Percentiles rank a stretch among this genome's conserved stretches.
phyloP scores from a whole-genome alignment of 129 eudicot species.

The Solidago caesia region DNA sequence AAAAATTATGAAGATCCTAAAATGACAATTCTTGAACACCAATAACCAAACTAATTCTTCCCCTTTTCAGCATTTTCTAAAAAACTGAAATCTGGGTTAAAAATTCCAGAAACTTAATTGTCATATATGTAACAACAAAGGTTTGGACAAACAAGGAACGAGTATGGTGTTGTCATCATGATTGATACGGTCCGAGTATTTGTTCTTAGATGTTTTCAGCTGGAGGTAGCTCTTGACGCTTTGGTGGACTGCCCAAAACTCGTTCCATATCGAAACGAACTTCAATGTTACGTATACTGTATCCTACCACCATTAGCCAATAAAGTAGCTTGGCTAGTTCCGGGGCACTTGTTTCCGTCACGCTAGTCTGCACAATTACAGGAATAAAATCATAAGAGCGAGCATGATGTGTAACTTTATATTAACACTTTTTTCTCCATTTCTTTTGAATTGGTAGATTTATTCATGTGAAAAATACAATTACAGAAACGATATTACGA shows the following conservation, averaged over 20 bases:
- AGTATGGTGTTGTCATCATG: neutral
- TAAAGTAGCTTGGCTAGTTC: conserved; percentile 87
- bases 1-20: conserved; percentile 19
- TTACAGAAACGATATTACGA: neutral
- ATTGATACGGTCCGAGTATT: neutral
- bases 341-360: conserved; percentile 84
- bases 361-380: conserved; percentile 55
- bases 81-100: conserved; percentile 8
- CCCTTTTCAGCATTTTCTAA: conserved; percentile 8
- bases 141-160: neutral
- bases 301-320: conserved; percentile 99
- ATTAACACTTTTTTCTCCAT: neutral
- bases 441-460: neutral
- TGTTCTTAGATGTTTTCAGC: conserved; percentile 59
- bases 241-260: conserved; percentile 75
- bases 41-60: conserved; percentile 15
- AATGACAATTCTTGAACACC: conserved; percentile 14
- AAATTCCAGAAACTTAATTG: conserved; percentile 15
- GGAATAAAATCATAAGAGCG: neutral
- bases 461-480: neutral
- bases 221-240: conserved; percentile 89
- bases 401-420: neutral
- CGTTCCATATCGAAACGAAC: conserved; percentile 97
- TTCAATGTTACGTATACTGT: conserved; percentile 89
- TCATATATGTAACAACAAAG: conserved; percentile 13